Base-by-base conservation (phyloP, 2,329 filamentous ascomycete genomes). In the Microsporum ferrugineum region DNA sequence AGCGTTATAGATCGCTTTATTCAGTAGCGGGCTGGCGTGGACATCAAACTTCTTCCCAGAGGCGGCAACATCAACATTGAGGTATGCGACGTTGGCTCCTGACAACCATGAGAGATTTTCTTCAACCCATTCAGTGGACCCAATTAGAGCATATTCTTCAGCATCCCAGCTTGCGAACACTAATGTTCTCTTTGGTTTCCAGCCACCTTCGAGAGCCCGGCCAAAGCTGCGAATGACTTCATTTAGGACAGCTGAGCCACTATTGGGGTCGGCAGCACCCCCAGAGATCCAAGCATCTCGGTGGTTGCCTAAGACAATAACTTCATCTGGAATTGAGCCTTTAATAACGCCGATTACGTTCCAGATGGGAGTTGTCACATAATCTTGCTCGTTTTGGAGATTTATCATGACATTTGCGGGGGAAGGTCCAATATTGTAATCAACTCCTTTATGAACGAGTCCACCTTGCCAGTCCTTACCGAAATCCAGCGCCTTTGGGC, bases 261-360 rank as follows among this genome's bases (percentile, higher is more conserved):
- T 88, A 77, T 92, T 92, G 0, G 89, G 89, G 67, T 95, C 89
- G 10, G 80, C 88, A 14, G 88, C 88, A 29, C 89, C 89, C n/a
- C 89, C 89, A 23, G 86, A 86, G 68, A 92, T 87, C 89, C 89
- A 95, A 0, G 91, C 89, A 73, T 96, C 91, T 38, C 91, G 84
- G 70, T 96, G 91, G 69, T 95, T 96, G n/a, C 91, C 91, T 36
- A 97, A 77, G 2, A 99, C 81, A 53, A 99, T 79, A 0, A 96
- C 90, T 69, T 96, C 91, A 67, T 96, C 85, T 0, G 85, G 79
- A 39, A 94, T 84, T 0, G 87, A 88, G 7, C 92, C 94, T 68
- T 96, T 96, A 6, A 99, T 89, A 53, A 94, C 79, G 51, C 92
- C 92, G 65, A 97, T 92, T 1, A 94, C 89, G 70, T 99, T 88